Conservation (phyloP, 148 eudicot species). For the Silene latifolia region DNA sequence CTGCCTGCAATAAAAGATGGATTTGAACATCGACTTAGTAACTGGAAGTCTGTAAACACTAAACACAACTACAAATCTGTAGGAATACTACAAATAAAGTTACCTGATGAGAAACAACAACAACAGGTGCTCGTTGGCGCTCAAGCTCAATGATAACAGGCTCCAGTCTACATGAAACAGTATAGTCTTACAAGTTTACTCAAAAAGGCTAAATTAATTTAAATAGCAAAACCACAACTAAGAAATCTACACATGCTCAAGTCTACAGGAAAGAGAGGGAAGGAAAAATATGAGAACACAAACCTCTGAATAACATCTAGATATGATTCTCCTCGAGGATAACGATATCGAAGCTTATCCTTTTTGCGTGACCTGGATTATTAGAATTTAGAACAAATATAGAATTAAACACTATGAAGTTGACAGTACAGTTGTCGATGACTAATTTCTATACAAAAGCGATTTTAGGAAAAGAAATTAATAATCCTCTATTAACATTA, state of each 20-base stretch:
- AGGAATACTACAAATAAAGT: slow-evolving; percentile 1
- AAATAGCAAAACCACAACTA: neutral
- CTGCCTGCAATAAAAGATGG: slow-evolving; percentile 44
- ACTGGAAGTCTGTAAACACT: neutral
- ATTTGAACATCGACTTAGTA: neutral
- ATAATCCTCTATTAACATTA: neutral
- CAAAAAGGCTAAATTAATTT: neutral
- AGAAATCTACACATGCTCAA: too few relatives aligned
- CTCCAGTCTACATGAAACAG: slow-evolving; percentile 57
- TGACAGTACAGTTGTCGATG: neutral
- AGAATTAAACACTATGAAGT: neutral
- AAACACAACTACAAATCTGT: neutral
- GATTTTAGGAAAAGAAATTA: neutral
- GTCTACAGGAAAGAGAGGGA: neutral
- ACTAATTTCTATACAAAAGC: neutral
- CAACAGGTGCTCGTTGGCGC: slow-evolving; percentile 98
- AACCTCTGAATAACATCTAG: slow-evolving; percentile 99
- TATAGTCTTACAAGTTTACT: neutral
- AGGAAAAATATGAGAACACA: neutral
- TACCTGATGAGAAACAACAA: slow-evolving; percentile 96
- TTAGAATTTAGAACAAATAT: neutral
- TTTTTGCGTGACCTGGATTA: slow-evolving; percentile 72
- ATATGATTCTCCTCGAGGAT: slow-evolving; percentile 99
- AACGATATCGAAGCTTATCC: slow-evolving; percentile 91
- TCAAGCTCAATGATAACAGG: slow-evolving; percentile 98